Evolutionary conservation across 2,329 filamentous ascomycete species (phyloP), one percentile per base, ranked within the genome.

Genomic region (Penicillium hordei): DNA sequence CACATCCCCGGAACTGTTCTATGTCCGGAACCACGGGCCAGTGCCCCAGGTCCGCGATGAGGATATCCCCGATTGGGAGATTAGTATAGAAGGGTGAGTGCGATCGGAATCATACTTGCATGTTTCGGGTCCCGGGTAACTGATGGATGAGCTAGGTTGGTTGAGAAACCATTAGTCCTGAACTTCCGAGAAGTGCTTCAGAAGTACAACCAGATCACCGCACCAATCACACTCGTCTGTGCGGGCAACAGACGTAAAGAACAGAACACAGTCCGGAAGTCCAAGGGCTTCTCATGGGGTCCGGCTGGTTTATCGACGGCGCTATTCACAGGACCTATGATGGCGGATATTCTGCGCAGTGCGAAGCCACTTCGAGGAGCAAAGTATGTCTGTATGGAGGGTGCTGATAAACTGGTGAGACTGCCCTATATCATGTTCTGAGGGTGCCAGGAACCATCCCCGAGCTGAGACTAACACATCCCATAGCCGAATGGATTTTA

Each of bases 241-340:
- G 93, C 93, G 4, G 93, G 93, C 1, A 97, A 97, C 73, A 83
- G 93, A 58, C 84, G 93, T 33, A 96, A 96, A 76, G 93, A 97
- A 75, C 93, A 96, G 71, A 97, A 97, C 65, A 82, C 91, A 51
- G 90, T 96, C 3, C 83, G 91, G 17, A 96, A 96, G 73, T 91
- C 90, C 1, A 95, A 96, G 68, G 93, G 93, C 0, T 97, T 97
- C 76, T 96, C 91, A 2, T 97, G 93, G 93, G 93, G 93, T 36
- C 82, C 93, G 1, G 92, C 90, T 4, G 93, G 92, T 25, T 73
- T 97, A 6, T 95, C 91, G 0, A 97, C 91, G 0, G 91, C 91
- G 0, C 77, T 96, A 0, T 97, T 90, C 82, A 97, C 93, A 0
- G 93, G 93, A 23, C 89, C 92, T 0, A 79, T 88, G 40, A 85